These are phyloP conservation scores for Pyrenochaeta sp. DNA, from an alignment of 2,329 filamentous ascomycete genomes.

Conservation along the genomic window DNA sequence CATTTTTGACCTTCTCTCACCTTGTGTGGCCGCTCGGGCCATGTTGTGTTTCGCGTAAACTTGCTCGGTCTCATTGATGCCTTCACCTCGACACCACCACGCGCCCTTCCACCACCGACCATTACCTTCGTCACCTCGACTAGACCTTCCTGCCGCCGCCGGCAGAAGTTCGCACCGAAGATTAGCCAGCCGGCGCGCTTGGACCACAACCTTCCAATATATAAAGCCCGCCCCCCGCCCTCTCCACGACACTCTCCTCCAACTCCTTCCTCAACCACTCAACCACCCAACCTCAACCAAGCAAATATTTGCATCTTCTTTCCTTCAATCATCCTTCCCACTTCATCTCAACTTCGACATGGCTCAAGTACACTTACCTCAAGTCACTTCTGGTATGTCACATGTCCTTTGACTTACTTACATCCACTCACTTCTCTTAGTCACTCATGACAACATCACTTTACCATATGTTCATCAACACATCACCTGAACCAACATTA, in stretches of 20 bases:
- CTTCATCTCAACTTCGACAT: conserved; percentile 9
- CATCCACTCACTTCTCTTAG: conserved; percentile 5
- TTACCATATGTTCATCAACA: conserved; percentile 2
- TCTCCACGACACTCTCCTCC: too few relatives aligned
- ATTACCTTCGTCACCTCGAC: conserved; percentile 6
- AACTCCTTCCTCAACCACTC: neutral
- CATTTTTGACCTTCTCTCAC: neutral
- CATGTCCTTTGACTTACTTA: conserved; percentile 5
- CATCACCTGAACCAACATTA: conserved; percentile 6
- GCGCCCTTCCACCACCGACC: conserved; percentile 3
- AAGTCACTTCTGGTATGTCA: conserved; percentile 11
- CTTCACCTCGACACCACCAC: conserved; percentile 7
- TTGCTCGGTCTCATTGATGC: conserved; percentile 4
- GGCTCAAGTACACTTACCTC: conserved; percentile 6
- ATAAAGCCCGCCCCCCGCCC: conserved; percentile 7
- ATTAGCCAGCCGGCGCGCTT: conserved; percentile 4
- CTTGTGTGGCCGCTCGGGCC: conserved; percentile 15
- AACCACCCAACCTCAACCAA: neutral
- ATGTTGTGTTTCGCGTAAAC: conserved; percentile 1
- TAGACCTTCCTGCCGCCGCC: conserved; percentile 12
- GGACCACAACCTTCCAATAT: conserved; percentile 2
- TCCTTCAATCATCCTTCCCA: neutral
- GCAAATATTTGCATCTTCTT: neutral
- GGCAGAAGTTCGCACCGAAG: conserved; percentile 10
- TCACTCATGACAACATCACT: conserved; percentile 6